Evolutionary conservation across 352 stramenopile species (phyloP).

Genomic region (Phytophthora melonis): DNA sequence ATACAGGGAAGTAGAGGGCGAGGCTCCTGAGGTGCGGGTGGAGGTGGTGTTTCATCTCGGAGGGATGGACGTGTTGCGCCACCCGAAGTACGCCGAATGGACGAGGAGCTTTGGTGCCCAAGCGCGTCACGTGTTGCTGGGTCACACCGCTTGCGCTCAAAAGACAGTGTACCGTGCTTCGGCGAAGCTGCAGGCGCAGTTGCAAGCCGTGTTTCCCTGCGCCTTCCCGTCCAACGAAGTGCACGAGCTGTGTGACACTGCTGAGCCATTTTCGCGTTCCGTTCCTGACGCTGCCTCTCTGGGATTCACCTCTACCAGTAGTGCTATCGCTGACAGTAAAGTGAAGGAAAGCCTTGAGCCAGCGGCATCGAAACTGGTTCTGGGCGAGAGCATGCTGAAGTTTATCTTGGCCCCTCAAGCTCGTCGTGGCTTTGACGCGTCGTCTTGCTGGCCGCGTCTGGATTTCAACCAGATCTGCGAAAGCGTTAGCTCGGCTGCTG

Average conservation of each 20-base stretch:
- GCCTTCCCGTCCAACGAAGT: conserved; percentile 64
- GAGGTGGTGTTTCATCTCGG: conserved; percentile 75
- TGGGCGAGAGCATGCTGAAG: conserved; percentile 80
- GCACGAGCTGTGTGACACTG: conserved; percentile 55
- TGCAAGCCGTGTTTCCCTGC: conserved; percentile 71
- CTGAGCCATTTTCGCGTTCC: conserved; percentile 42
- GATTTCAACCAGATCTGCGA: conserved; percentile 59
- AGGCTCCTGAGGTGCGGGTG: conserved; percentile 52
- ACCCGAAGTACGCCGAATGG: conserved; percentile 75
- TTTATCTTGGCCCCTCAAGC: conserved; percentile 64
- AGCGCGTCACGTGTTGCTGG: conserved; percentile 70
- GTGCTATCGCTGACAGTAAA: not conserved
- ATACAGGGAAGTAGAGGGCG: conserved; percentile 43
- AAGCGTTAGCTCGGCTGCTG: conserved; percentile 30
- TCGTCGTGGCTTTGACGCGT: conserved; percentile 72
- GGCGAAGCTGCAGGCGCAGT: conserved; percentile 71
- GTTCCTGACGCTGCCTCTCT: conserved; percentile 25
- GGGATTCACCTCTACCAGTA: conserved; percentile 26
- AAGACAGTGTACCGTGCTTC: conserved; percentile 84
- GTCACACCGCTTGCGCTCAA: conserved; percentile 53
- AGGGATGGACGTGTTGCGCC: conserved; percentile 48
- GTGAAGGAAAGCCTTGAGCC: not conserved
- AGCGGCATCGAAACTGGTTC: conserved; percentile 42
- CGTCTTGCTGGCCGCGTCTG: conserved; percentile 57
- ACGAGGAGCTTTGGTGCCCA: conserved; percentile 59